Percentiles rank a stretch among this genome's conserved stretches.
Evolutionary conservation across 2,329 filamentous ascomycete species (phyloP).

Genomic region (Rutstroemia sp.): DNA sequence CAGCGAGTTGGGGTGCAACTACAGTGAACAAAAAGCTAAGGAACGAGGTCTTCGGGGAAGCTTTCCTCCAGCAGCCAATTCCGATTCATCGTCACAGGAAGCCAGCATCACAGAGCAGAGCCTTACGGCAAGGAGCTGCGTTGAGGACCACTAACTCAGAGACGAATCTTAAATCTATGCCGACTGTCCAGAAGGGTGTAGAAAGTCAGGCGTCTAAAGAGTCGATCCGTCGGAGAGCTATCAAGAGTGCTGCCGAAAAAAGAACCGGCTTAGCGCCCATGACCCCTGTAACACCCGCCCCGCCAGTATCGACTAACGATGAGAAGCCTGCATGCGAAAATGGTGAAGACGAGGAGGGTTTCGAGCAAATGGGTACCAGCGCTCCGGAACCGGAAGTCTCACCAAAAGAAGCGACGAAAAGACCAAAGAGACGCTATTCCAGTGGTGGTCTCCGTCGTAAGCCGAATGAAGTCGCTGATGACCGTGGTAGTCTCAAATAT

Average conservation of each 20-base stretch:
- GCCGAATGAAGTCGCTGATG: conserved; percentile 62
- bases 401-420: conserved; percentile 14
- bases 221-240: conserved; percentile 28
- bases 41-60: conserved; percentile 87
- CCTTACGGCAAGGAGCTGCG: conserved; percentile 44
- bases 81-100: conserved; percentile 68
- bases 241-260: conserved; percentile 23
- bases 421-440: conserved; percentile 68
- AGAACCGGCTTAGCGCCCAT: conserved; percentile 13
- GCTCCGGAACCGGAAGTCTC: conserved; percentile 53
- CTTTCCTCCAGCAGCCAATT: conserved; percentile 78
- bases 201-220: conserved; percentile 36
- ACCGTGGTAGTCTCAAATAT: conserved; percentile 76
- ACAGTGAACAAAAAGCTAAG: conserved; percentile 82
- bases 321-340: conserved; percentile 10
- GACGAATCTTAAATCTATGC: conserved; percentile 24
- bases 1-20: conserved; percentile 79
- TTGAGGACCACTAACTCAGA: conserved; percentile 28
- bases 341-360: conserved; percentile 30
- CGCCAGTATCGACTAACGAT: conserved; percentile 3
- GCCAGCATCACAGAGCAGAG: conserved; percentile 56
- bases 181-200: conserved; percentile 12
- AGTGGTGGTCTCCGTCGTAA: conserved; percentile 73
- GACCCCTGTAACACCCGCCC: conserved; percentile 8
- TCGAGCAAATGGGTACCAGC: conserved; percentile 47